These are phyloP conservation scores for Trichoderma sp. DNA, from an alignment of 2,329 filamentous ascomycete genomes.

Conservation along the genomic window DNA sequence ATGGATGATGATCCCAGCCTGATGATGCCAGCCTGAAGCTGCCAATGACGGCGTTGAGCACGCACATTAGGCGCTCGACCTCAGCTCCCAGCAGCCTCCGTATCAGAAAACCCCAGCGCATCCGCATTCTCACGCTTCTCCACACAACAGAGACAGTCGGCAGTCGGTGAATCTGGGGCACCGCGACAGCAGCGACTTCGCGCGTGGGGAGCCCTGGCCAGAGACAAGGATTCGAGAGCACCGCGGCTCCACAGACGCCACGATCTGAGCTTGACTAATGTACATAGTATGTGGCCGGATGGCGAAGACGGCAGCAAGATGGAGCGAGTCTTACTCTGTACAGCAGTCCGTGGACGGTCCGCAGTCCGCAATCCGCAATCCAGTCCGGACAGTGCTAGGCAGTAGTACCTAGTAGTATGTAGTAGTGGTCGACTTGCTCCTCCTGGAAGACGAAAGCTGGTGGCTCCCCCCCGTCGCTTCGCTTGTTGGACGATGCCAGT, in stretches of 20 bases:
- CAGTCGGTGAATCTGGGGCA: conserved; percentile 4
- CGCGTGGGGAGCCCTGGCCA: neutral
- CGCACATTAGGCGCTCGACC: neutral
- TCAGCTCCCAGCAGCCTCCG: neutral
- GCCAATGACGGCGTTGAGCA: neutral
- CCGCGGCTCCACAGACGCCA: conserved; percentile 6
- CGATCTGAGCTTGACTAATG: conserved; percentile 11
- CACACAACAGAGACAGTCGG: neutral
- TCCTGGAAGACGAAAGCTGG: neutral
- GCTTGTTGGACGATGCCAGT: conserved; percentile 8
- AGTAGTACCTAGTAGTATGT: no score
- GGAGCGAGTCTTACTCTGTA: neutral
- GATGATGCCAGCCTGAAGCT: neutral
- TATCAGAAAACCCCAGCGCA: neutral
- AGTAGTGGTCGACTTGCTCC: neutral
- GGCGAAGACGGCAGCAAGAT: neutral
- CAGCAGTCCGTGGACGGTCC: neutral
- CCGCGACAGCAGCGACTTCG: neutral
- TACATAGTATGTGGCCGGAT: neutral
- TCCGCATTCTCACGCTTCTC: neutral
- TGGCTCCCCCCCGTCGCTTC: conserved; percentile 6
- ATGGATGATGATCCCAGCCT: neutral
- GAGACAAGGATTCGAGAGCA: neutral
- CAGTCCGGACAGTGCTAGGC: no score
- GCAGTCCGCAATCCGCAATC: no score